Conservation (phyloP, 129 eudicot genomes). For the Artemisia tridentata region DNA sequence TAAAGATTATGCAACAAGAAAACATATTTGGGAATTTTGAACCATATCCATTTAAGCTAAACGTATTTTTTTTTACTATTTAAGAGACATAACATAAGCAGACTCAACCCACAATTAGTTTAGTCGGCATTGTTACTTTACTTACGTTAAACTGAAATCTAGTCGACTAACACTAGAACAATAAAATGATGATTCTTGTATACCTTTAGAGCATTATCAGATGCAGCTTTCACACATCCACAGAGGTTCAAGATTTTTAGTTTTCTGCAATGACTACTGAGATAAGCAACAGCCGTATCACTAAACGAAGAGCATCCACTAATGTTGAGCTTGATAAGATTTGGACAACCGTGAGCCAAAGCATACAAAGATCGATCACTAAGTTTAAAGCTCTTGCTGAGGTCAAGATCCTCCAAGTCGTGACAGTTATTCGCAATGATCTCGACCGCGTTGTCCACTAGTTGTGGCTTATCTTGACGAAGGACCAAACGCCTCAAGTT, state of each 20-base stretch:
- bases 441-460: conserved; percentile 70
- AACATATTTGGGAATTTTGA: no score
- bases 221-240: conserved; percentile 89
- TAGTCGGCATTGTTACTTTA: background rate
- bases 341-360: conserved; percentile 78
- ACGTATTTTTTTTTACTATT: no score
- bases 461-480: conserved; percentile 87
- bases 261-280: conserved; percentile 61
- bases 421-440: conserved; percentile 63
- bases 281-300: conserved; percentile 66
- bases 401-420: conserved; percentile 77
- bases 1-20: background rate
- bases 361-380: conserved; percentile 80
- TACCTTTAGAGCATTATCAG: conserved; percentile 84
- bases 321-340: conserved; percentile 69
- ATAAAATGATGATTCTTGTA: background rate
- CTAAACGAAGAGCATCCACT: conserved; percentile 85
- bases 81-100: background rate
- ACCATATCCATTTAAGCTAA: background rate
- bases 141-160: no score
- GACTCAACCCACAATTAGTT: background rate
- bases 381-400: conserved; percentile 89
- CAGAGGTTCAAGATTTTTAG: conserved; percentile 73
- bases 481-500: conserved; percentile 56
- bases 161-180: background rate